Conservation (phyloP, 495 filamentous ascomycete species). For the Penicillium herquei region DNA sequence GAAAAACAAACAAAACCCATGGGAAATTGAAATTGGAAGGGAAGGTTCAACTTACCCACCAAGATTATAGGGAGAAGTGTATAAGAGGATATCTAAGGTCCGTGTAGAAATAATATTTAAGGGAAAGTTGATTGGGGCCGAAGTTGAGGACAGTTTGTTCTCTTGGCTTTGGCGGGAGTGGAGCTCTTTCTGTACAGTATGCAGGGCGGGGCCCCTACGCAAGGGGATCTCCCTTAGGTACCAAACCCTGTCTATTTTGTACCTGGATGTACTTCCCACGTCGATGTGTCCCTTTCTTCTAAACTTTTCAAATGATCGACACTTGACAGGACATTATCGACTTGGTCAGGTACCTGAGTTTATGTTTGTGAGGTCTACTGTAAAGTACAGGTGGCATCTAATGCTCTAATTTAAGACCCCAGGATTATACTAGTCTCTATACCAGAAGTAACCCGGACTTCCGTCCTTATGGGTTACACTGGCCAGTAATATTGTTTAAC, state of each 20-base stretch:
- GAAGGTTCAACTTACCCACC: background rate
- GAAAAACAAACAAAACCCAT: background rate
- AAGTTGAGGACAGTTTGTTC: slow-evolving; percentile 52
- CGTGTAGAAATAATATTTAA: slow-evolving; percentile 2
- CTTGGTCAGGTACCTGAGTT: too few species aligned
- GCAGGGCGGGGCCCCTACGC: slow-evolving; percentile 15
- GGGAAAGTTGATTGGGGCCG: slow-evolving; percentile 9
- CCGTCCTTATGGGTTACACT: background rate
- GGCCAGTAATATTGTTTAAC: background rate
- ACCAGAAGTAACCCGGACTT: background rate
- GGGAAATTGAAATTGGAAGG: background rate
- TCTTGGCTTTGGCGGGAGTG: slow-evolving; percentile 28
- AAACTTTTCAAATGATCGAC: too few species aligned
- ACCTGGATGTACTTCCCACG: background rate
- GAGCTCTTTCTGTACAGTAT: slow-evolving; percentile 15
- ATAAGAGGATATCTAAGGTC: background rate
- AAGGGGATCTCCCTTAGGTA: slow-evolving; percentile 11
- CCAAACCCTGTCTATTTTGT: background rate
- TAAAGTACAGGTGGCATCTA: background rate
- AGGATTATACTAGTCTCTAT: background rate
- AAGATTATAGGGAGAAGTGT: background rate
- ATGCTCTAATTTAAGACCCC: too few species aligned
- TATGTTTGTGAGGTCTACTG: too few species aligned
- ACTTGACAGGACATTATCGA: too few species aligned
- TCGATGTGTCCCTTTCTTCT: background rate